Conservation (phyloP, 306 rosid genomes). For the Rosa persica region DNA sequence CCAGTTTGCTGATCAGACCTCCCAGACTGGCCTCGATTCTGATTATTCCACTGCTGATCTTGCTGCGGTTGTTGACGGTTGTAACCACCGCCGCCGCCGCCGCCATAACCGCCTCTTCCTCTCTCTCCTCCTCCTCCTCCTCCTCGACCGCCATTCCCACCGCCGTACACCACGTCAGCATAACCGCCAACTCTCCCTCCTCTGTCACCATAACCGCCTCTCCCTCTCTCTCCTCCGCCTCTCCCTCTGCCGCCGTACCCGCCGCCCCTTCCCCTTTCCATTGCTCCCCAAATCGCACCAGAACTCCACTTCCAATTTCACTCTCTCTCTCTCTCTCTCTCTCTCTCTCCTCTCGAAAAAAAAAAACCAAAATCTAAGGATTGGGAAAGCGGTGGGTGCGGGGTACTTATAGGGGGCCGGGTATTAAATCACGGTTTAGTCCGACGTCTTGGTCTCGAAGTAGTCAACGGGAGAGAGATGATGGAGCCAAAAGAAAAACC, state of each 20-base stretch:
- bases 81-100: background rate
- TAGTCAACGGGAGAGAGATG: background rate
- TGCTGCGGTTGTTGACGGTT: background rate
- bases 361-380: background rate
- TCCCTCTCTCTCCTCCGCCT: background rate
- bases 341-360: too few species aligned
- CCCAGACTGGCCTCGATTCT: constrained; percentile 2
- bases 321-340: background rate
- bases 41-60: background rate
- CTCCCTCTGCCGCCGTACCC: constrained; percentile 8
- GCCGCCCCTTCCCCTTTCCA: constrained; percentile 24
- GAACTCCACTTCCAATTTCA: background rate
- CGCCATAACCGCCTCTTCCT: constrained; percentile 9
- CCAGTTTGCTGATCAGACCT: background rate
- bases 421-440: background rate
- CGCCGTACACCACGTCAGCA: background rate
- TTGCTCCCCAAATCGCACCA: background rate
- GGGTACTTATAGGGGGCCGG: background rate
- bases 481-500: background rate
- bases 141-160: background rate
- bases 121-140: background rate
- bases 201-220: background rate
- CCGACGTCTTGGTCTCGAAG: background rate
- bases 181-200: constrained; percentile 6
- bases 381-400: too few species aligned